Base-by-base conservation (phyloP, 2,329 filamentous ascomycete species). In the Aspergillus sp. region DNA sequence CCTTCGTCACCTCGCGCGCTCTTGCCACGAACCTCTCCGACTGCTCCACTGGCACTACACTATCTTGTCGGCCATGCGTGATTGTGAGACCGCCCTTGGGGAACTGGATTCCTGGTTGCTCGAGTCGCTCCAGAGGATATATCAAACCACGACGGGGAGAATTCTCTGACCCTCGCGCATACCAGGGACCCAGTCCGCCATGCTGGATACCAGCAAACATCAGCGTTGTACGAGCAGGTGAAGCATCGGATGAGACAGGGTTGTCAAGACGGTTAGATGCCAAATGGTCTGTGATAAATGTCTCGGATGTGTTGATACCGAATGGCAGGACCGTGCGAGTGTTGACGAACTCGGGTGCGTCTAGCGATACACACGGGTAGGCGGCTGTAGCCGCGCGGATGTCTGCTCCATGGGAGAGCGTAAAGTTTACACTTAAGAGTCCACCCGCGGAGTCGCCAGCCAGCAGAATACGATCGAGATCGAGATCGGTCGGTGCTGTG, bases 31-130 rank as follows among this genome's bases (percentile, higher is more conserved):
- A 77, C 41, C 59, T 68, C 61, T 72, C 64, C 48, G 65, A 71
- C 1, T 69, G 69, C 28, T 66, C 68, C 23, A 69, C 53, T 7
- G 74, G 71, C 23, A 78, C 72, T 4, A 74, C 52, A 28, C 58
- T 67, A 67, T 79, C 77, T 13, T 72, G 65, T 15, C 59, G 62
- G 1, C 76, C 76, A 57, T 79, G 76, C n/a, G 76, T 41, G n/a
- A 79, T 64, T 52, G 67, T 71, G 38, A 74, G 66, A 0, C 72
- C 73, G 13, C 72, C 73, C 1, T 66, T 64, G 1, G 76, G 74
- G 5, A 77, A 50, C 34, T 54, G 62, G 4, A 63, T 59, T 7
- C 57, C 66, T 1, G 65, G 54, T 19, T 66, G 41, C 25, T 76
- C 73, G 3, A 79, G 59, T n/a, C 68, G 52, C 15, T 70, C 66